These are phyloP conservation scores for Pharus latifolius DNA, from an alignment of 176 grass and related monocot species.

Conservation along the genomic window DNA sequence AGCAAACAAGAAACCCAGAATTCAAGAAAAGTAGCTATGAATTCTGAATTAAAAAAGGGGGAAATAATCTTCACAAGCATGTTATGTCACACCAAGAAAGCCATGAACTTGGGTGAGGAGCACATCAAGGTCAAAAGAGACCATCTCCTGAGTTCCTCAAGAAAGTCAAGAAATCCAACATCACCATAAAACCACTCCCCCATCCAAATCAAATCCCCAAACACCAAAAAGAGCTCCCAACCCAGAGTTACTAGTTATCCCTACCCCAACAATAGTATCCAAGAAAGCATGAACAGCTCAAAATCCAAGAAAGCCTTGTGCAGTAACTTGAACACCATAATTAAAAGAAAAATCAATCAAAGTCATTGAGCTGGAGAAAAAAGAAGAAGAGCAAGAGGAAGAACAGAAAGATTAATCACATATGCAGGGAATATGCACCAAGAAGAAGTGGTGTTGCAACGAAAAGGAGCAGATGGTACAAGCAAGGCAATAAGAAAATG, in stretches of 20 bases:
- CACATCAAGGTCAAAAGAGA: slow-evolving; percentile 14
- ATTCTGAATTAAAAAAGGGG: not conserved
- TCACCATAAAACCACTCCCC: not conserved
- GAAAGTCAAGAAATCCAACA: not conserved
- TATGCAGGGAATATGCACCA: not conserved
- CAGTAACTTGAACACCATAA: not conserved
- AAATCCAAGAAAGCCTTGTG: not conserved
- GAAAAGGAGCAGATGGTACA: not conserved
- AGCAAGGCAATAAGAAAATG: slow-evolving; percentile 37
- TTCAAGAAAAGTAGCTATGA: not conserved
- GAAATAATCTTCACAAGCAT: not conserved
- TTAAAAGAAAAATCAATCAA: slow-evolving; percentile 14
- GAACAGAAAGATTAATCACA: not conserved
- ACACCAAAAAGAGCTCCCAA: slow-evolving; percentile 2
- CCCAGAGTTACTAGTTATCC: not conserved
- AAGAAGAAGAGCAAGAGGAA: not conserved
- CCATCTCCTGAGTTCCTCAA: not conserved
- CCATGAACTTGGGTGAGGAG: not conserved
- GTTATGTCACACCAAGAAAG: not conserved
- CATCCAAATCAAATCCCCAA: not conserved
- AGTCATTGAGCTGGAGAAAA: not conserved
- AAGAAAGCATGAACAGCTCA: not conserved
- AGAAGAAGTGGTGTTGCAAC: not conserved
- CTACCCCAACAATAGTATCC: not conserved
- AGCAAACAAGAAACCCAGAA: not conserved